Conservation (phyloP, 2,329 filamentous ascomycete genomes). For the Gaeumannomyces tritici region DNA sequence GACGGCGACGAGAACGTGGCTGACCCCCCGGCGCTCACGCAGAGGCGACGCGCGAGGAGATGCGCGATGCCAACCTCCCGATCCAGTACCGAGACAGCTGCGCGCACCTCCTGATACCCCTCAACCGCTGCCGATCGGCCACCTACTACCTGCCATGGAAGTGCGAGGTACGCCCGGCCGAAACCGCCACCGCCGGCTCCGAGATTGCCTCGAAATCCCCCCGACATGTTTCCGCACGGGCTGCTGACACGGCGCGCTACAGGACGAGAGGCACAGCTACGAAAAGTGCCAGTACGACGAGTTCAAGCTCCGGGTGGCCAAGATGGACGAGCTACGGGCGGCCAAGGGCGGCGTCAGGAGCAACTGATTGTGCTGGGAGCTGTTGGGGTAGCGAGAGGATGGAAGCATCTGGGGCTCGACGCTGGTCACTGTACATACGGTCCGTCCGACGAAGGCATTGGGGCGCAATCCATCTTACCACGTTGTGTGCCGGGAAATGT, state of each 20-base stretch:
- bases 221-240: background rate
- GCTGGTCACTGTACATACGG: background rate
- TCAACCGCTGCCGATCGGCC: conserved; percentile 89
- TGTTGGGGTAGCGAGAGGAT: background rate
- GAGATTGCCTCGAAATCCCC: background rate
- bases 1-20: background rate
- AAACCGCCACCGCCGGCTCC: background rate
- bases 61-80: conserved; percentile 83
- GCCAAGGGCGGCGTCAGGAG: conserved; percentile 76
- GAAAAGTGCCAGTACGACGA: conserved; percentile 99
- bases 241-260: conserved; percentile 11
- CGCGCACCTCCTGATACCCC: conserved; percentile 85
- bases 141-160: conserved; percentile 97
- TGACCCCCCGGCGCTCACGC: background rate
- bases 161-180: conserved; percentile 65
- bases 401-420: background rate
- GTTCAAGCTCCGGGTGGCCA: conserved; percentile 96
- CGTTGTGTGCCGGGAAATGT: background rate
- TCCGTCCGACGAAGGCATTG: background rate
- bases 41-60: conserved; percentile 82
- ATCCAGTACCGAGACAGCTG: conserved; percentile 92
- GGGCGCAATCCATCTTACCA: background rate
- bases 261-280: conserved; percentile 96
- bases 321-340: conserved; percentile 93
- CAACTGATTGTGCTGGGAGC: conserved; percentile 47